phyloP scores from a whole-genome alignment of 441 rosid species.

The Flueggea neowawraea region DNA sequence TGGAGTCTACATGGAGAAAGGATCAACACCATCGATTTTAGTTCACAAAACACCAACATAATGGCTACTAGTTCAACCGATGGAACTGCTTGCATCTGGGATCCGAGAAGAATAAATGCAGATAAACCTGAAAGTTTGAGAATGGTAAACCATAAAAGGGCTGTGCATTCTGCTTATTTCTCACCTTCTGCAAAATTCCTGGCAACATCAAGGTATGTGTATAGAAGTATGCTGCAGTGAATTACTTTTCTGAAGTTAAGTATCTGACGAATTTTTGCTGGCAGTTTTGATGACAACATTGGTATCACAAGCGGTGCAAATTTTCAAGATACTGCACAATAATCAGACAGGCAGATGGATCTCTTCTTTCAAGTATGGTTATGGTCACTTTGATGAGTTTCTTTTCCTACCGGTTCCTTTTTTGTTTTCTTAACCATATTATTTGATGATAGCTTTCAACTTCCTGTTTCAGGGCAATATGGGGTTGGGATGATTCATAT shows the following conservation, averaged over 20 bases:
- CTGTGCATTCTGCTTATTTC: conserved; percentile 80
- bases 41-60: conserved; percentile 46
- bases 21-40: conserved; percentile 78
- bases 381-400: background rate
- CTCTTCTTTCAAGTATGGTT: conserved; percentile 57
- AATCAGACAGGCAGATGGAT: conserved; percentile 73
- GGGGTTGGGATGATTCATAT: conserved; percentile 94
- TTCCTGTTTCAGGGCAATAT: conserved; percentile 41
- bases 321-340: conserved; percentile 45
- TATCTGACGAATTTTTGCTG: background rate
- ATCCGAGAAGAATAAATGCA: conserved; percentile 49
- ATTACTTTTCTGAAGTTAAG: too few species aligned
- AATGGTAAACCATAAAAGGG: conserved; percentile 41
- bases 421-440: too few species aligned
- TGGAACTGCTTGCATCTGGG: conserved; percentile 81
- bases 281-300: conserved; percentile 54
- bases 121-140: conserved; percentile 32
- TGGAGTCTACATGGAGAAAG: conserved; percentile 65
- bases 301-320: conserved; percentile 53
- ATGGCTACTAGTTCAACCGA: conserved; percentile 84
- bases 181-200: conserved; percentile 75
- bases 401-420: background rate
- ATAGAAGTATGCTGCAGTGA: background rate
- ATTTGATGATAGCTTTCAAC: too few species aligned
- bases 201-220: conserved; percentile 69